Percentiles rank a stretch among this genome's conserved stretches.
These are phyloP conservation scores for Pleurotus tuber-regium DNA, from an alignment of 768 basidiomycete genomes.

Conservation along the genomic window DNA sequence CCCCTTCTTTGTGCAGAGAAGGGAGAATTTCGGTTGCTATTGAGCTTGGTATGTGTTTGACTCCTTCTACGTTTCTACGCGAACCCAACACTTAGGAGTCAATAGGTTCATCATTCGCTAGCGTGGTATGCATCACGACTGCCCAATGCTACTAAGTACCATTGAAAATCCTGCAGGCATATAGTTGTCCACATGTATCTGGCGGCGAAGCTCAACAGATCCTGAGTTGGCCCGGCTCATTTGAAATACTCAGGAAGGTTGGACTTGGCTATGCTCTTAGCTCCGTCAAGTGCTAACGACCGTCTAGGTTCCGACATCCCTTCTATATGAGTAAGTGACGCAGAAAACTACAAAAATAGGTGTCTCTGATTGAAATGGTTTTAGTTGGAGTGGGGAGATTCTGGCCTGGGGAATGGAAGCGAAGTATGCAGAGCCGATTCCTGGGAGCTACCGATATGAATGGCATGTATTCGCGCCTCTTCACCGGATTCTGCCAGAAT, in stretches of 20 bases:
- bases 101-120: constrained; percentile 82
- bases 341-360: neutral
- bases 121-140: constrained; percentile 57
- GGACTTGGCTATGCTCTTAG: constrained; percentile 11
- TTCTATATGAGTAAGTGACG: constrained; percentile 57
- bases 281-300: constrained; percentile 5
- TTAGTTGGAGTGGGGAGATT: constrained; percentile 56
- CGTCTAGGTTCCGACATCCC: constrained; percentile 69
- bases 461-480: constrained; percentile 26
- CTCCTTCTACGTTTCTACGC: constrained; percentile 11
- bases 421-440: constrained; percentile 71
- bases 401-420: constrained; percentile 87
- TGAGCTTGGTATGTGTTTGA: constrained; percentile 64
- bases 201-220: constrained; percentile 82
- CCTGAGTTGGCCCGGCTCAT: constrained; percentile 82
- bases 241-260: constrained; percentile 84
- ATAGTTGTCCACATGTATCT: constrained; percentile 81
- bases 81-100: neutral
- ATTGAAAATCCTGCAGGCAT: constrained; percentile 50
- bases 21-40: constrained; percentile 83
- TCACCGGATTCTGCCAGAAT: no score
- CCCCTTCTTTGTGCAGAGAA: constrained; percentile 43
- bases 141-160: constrained; percentile 7
- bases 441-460: constrained; percentile 56
- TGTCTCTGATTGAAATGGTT: neutral